phyloP scores from a whole-genome alignment of 495 filamentous ascomycete species.

The Neurospora sp. region DNA sequence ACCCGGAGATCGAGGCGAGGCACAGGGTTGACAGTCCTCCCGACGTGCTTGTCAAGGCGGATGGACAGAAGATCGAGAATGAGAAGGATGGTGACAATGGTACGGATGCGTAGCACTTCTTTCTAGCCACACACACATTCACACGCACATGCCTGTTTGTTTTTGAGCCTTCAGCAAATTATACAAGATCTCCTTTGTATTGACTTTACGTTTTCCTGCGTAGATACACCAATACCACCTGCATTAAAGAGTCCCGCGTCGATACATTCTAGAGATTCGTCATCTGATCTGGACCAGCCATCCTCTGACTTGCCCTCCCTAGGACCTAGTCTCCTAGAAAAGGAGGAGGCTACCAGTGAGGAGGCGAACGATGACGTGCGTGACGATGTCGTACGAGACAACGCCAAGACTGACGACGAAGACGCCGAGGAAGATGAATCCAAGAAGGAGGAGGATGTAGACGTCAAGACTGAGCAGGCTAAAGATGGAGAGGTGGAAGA shows the following conservation, averaged over 20 bases:
- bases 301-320: constrained; percentile 8
- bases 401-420: constrained; percentile 1
- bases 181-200: constrained; percentile 16
- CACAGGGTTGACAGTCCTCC: constrained; percentile 36
- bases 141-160: constrained; percentile 4
- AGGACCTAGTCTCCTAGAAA: background rate
- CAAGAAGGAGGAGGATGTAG: background rate
- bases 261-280: constrained; percentile 26
- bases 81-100: constrained; percentile 20
- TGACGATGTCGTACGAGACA: background rate
- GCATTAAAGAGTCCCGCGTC: constrained; percentile 20
- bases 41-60: constrained; percentile 37
- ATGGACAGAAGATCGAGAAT: constrained; percentile 21
- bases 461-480: background rate
- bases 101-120: constrained; percentile 28
- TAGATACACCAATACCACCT: constrained; percentile 31
- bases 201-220: constrained; percentile 23
- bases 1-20: constrained; percentile 26
- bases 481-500: background rate
- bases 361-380: background rate
- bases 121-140: constrained; percentile 5
- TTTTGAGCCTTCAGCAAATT: background rate
- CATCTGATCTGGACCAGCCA: constrained; percentile 10
- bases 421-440: background rate
- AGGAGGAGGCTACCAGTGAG: background rate